Evolutionary conservation across 331 rosid genomes (phyloP).

Genomic region (Arachis monticola): DNA sequence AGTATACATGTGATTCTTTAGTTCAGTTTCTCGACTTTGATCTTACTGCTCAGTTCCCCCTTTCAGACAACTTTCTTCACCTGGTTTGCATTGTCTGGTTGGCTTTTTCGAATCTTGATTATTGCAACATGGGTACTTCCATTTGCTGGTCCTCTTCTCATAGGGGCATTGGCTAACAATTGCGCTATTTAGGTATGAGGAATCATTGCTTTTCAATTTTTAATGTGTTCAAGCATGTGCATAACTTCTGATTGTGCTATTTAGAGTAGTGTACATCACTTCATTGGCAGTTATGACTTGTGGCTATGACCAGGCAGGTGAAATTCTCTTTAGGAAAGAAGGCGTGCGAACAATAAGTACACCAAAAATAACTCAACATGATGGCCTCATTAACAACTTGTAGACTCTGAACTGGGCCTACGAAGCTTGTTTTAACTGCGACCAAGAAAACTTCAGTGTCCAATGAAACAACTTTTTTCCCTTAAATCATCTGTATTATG

Average conservation of each 20-base stretch:
- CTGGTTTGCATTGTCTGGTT: constrained; percentile 96
- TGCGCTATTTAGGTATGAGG: constrained; percentile 94
- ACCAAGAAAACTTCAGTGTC: neutral
- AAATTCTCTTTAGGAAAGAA: neutral
- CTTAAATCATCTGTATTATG: neutral
- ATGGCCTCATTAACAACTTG: neutral
- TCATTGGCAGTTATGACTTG: neutral
- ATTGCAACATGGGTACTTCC: constrained; percentile 90
- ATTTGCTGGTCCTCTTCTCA: constrained; percentile 90
- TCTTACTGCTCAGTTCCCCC: constrained; percentile 10
- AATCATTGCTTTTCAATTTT: constrained; percentile 36
- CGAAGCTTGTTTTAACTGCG: neutral
- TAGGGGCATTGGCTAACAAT: constrained; percentile 83
- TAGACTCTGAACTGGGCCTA: neutral
- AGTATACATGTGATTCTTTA: neutral
- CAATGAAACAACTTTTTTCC: neutral
- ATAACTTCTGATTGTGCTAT: neutral
- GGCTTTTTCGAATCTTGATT: constrained; percentile 83
- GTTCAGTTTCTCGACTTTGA: neutral
- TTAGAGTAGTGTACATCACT: neutral
- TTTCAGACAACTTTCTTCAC: constrained; percentile 88
- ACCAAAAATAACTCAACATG: neutral
- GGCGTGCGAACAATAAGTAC: neutral
- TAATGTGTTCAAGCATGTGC: constrained; percentile 2
- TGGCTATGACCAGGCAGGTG: neutral